phyloP scores from a whole-genome alignment of 2,329 filamentous ascomycete genomes.

The Talaromyces sp. region DNA sequence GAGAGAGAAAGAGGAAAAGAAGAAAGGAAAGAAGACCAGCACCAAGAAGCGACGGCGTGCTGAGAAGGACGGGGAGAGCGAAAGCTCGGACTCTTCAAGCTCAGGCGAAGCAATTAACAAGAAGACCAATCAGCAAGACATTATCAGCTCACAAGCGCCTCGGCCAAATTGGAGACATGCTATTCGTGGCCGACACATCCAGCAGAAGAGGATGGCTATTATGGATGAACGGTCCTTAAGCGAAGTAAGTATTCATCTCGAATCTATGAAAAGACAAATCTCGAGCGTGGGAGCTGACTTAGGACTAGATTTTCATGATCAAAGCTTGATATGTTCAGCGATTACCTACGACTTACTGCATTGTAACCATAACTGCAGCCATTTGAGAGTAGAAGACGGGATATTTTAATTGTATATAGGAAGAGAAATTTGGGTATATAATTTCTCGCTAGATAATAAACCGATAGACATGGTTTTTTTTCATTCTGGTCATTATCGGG shows the following conservation, averaged over 20 bases:
- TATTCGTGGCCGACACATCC: slow-evolving; percentile 77
- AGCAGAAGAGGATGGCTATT: slow-evolving; percentile 79
- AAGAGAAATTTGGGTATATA: not conserved
- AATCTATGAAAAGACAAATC: not conserved
- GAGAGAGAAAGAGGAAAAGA: not conserved
- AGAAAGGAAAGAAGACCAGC: slow-evolving; percentile 8
- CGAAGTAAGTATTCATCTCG: slow-evolving; percentile 59
- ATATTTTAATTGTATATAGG: not conserved
- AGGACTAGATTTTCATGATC: slow-evolving; percentile 37
- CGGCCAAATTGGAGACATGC: slow-evolving; percentile 62
- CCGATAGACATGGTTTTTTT: not conserved
- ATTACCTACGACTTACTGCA: not conserved
- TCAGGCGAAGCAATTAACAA: slow-evolving; percentile 5
- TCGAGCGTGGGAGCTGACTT: slow-evolving; percentile 18
- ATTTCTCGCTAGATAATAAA: not conserved
- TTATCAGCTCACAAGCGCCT: slow-evolving; percentile 49
- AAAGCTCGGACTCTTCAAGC: slow-evolving; percentile 24
- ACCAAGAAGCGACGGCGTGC: slow-evolving; percentile 35
- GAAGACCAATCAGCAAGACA: slow-evolving; percentile 34
- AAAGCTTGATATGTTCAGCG: slow-evolving; percentile 22
- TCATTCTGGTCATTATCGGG: not conserved
- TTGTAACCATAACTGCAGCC: not conserved
- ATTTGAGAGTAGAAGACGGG: not conserved
- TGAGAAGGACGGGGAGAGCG: slow-evolving; percentile 23
- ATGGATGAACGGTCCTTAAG: slow-evolving; percentile 79